phyloP scores from a whole-genome alignment of 2,329 filamentous ascomycete genomes.

The Monilinia laxa region DNA sequence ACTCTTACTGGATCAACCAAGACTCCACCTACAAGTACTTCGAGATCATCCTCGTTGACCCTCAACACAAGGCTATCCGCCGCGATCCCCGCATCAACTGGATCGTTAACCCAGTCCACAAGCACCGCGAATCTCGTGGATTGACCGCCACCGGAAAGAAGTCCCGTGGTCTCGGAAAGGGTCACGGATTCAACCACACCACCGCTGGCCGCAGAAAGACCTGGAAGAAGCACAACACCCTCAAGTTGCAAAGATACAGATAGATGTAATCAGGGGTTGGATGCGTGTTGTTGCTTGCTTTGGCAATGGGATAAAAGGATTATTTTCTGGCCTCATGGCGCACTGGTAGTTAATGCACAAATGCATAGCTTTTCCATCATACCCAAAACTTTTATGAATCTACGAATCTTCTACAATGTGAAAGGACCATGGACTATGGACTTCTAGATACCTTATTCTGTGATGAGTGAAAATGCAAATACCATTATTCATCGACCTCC shows the following conservation, averaged over 20 bases:
- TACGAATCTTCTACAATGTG: conserved; percentile 27
- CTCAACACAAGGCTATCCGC: conserved; percentile 99
- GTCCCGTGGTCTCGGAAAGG: conserved; percentile 98
- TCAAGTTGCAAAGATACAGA: conserved; percentile 97
- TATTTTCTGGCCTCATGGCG: conserved; percentile 29
- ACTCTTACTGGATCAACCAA: conserved; percentile 99
- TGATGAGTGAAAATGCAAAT: conserved; percentile 17
- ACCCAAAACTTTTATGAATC: conserved; percentile 26
- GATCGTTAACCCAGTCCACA: conserved; percentile 99
- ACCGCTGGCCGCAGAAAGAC: conserved; percentile 96
- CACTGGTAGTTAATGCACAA: conserved; percentile 29
- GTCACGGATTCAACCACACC: conserved; percentile 99
- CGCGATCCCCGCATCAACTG: conserved; percentile 99
- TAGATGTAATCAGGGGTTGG: conserved; percentile 48
- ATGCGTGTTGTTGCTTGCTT: conserved; percentile 33
- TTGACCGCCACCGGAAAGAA: conserved; percentile 99
- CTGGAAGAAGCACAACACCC: conserved; percentile 99
- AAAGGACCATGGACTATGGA: not conserved
- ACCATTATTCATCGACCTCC: not conserved
- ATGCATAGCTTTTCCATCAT: conserved; percentile 31
- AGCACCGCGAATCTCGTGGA: conserved; percentile 98
- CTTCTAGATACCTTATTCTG: not conserved
- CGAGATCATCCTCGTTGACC: conserved; percentile 99
- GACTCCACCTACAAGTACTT: conserved; percentile 99
- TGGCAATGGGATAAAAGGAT: conserved; percentile 30